Evolutionary conservation across 2,329 filamentous ascomycete species (phyloP).

Genomic region (Paraconiothyrium brasiliense): DNA sequence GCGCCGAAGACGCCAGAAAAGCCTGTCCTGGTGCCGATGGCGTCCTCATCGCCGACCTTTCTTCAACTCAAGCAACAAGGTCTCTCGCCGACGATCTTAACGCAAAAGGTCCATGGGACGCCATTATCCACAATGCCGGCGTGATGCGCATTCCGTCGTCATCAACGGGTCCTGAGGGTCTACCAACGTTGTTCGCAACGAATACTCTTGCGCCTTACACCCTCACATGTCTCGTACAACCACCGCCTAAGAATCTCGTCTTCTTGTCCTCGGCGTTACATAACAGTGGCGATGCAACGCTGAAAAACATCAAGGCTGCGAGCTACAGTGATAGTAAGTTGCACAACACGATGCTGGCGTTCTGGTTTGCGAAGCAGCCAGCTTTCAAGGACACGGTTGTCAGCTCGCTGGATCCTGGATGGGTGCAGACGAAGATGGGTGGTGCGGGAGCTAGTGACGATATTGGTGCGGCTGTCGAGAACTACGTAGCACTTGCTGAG

Average conservation of each 20-base stretch:
- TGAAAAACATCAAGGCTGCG: slow-evolving; percentile 53
- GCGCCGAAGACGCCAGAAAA: slow-evolving; percentile 59
- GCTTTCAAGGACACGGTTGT: slow-evolving; percentile 50
- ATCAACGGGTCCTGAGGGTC: slow-evolving; percentile 54
- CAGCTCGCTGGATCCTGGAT: slow-evolving; percentile 62
- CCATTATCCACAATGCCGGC: slow-evolving; percentile 69
- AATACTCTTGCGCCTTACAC: slow-evolving; percentile 68
- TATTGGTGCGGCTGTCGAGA: slow-evolving; percentile 58
- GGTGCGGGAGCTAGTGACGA: slow-evolving; percentile 58
- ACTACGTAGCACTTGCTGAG: slow-evolving; percentile 60
- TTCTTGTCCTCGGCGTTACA: slow-evolving; percentile 65
- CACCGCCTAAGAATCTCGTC: slow-evolving; percentile 58
- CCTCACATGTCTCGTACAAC: slow-evolving; percentile 61
- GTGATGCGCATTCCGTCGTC: slow-evolving; percentile 43
- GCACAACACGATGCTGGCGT: slow-evolving; percentile 64
- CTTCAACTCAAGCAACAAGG: slow-evolving; percentile 61
- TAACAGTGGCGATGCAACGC: slow-evolving; percentile 54
- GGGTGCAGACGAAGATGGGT: slow-evolving; percentile 66
- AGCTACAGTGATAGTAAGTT: slow-evolving; percentile 65
- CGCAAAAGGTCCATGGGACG: slow-evolving; percentile 61
- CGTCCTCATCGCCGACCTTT: slow-evolving; percentile 64
- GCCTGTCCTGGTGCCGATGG: slow-evolving; percentile 62
- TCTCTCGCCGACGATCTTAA: slow-evolving; percentile 62
- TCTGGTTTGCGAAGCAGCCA: slow-evolving; percentile 56
- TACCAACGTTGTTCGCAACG: slow-evolving; percentile 63